Evolutionary conservation across 352 stramenopile species (phyloP), one percentile per base, ranked within the genome.

Genomic region (Phytophthora kernoviae): DNA sequence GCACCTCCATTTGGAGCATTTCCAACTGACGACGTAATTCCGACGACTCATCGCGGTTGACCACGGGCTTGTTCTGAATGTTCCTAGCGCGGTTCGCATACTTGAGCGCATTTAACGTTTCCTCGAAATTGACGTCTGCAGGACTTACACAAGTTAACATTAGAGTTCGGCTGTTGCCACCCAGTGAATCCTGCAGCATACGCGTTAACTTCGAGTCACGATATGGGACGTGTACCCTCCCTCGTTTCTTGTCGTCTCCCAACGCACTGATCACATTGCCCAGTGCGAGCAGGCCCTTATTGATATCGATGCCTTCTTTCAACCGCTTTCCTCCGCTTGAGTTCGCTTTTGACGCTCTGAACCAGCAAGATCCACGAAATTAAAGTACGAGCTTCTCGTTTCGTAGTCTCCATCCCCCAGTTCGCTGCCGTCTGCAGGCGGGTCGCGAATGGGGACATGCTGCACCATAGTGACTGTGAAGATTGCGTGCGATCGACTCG

Each of bases 251-350:
- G 41, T 96, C 84, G 41, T 98, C 93, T 17, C 92, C 95, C 7
- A 99, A 74, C 8, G 96, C 94, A 61, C 96, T 98, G 58, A 99
- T 99, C 24, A 99, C 97, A 65, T 99, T 99, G 3, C 97, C 97
- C 15, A 99, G 84, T 8, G 94, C 96, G 14, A 99, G 79, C 18
- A 99, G 81, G 3, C 97, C 97, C 71, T 98, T 97, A 81, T 99
- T 99, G 73, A 99, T 99, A 64, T 98, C 90, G 41, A 99, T 98
- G 27, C 94, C 96, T 83, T 99, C 96, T 56, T 92, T 97, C 51
- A 98, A 70, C 1, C 96, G 81, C 63, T 93, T 91, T 22, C 84
- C 47, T 97, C 81, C 0, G 95, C 92, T 55, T 96, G 90, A 17
- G 96, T 99, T 40, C 96, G 96, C 61, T 99, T 99, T 63, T 98